phyloP scores from a whole-genome alignment of 257 asterid species.

The Vinca minor region DNA sequence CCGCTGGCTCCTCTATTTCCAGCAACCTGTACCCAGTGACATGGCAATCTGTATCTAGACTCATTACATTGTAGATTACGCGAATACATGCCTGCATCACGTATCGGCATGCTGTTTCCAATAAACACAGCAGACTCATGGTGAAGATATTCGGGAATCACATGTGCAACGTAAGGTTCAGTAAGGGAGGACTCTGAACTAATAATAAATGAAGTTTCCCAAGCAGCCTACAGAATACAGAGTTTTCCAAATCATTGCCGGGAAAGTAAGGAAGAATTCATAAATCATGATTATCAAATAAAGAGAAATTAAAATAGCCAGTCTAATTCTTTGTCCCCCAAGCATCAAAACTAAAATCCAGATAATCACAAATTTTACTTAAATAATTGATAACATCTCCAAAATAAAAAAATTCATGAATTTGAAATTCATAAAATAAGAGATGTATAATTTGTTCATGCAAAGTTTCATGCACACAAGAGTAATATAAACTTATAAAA shows the following conservation, averaged over 20 bases:
- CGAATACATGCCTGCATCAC: slow-evolving; percentile 92
- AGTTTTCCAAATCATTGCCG: slow-evolving; percentile 13
- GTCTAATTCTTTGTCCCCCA: no score
- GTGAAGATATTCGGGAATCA: slow-evolving; percentile 50
- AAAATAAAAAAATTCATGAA: no score
- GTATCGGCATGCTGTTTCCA: slow-evolving; percentile 98
- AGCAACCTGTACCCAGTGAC: slow-evolving; percentile 69
- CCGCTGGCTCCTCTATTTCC: slow-evolving; percentile 98
- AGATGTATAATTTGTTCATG: no score
- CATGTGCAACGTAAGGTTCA: slow-evolving; percentile 86
- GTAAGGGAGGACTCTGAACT: slow-evolving; percentile 63
- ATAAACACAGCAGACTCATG: slow-evolving; percentile 76
- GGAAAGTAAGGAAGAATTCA: background rate
- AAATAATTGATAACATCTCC: no score
- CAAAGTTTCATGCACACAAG: no score
- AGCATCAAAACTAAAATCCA: no score
- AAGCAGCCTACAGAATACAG: slow-evolving; percentile 52
- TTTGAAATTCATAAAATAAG: no score
- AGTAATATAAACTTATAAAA: no score
- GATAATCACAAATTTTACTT: no score
- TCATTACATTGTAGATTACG: slow-evolving; percentile 42
- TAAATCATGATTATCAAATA: no score
- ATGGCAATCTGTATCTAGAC: slow-evolving; percentile 51
- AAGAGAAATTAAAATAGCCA: no score
- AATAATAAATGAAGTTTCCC: slow-evolving; percentile 64